Evolutionary conservation across 345 rosid genomes (phyloP).

Genomic region (Trapa incisa): DNA sequence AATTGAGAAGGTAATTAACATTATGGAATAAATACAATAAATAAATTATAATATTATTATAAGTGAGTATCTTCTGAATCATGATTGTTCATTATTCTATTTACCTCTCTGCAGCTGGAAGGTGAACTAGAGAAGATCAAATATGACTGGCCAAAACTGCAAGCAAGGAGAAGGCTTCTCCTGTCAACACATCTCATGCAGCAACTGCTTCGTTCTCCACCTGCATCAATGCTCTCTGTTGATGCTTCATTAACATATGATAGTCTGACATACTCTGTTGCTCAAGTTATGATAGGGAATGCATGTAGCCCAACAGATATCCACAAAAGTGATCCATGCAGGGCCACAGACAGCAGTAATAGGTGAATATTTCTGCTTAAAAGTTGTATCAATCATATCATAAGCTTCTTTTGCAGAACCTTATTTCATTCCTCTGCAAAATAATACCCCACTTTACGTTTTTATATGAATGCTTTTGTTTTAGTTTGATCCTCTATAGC

Average conservation of each 20-base stretch:
- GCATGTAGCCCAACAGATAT: conserved; percentile 28
- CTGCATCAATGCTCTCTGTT: conserved; percentile 30
- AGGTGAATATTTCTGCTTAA: conserved; percentile 21
- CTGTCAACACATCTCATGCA: conserved; percentile 59
- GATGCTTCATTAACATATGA: conserved; percentile 30
- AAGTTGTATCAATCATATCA: background rate
- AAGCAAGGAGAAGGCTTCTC: conserved; percentile 57
- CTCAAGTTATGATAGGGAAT: conserved; percentile 44
- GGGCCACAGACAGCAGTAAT: conserved; percentile 12
- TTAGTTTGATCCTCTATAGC: background rate
- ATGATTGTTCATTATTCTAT: background rate
- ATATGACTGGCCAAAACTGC: conserved; percentile 23
- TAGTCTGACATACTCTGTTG: conserved; percentile 27
- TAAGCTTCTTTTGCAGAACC: background rate
- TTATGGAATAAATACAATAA: background rate
- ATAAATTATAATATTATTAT: background rate
- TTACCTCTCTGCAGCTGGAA: conserved; percentile 25
- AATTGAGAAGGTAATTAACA: conserved; percentile 45
- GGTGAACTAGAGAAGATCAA: conserved; percentile 27
- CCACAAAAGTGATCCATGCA: conserved; percentile 11
- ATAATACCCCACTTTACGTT: background rate
- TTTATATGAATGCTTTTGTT: background rate
- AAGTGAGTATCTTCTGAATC: background rate
- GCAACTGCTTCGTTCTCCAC: conserved; percentile 40
- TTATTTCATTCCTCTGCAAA: background rate